These are phyloP conservation scores for Raffaelea arxii DNA, from an alignment of 2,329 filamentous ascomycete genomes.

Conservation along the genomic window DNA sequence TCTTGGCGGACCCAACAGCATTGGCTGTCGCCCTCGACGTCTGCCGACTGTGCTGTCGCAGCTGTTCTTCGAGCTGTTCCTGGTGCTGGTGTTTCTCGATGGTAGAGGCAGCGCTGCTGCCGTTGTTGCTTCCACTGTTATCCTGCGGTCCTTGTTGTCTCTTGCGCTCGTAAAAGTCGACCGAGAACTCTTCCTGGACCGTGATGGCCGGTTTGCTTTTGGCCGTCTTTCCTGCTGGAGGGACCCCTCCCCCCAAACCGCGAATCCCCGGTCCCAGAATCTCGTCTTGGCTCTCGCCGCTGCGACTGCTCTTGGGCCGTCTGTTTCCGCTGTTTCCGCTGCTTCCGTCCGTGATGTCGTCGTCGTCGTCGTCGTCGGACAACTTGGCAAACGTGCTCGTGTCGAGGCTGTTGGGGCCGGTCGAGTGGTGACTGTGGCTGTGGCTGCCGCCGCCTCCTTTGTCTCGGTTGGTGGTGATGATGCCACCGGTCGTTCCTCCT, in stretches of 20 bases:
- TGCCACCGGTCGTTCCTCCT: background rate
- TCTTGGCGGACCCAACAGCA: too few relatives aligned
- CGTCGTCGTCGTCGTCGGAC: background rate
- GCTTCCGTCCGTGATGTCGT: background rate
- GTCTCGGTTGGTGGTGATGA: background rate
- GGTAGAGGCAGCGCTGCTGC: too few relatives aligned
- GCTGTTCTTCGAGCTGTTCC: too few relatives aligned
- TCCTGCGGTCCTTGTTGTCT: too few relatives aligned
- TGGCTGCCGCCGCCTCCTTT: constrained; percentile 4
- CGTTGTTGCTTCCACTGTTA: background rate
- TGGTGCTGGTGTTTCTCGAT: too few relatives aligned
- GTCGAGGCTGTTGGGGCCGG: background rate
- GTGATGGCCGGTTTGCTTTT: background rate
- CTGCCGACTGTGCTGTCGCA: background rate
- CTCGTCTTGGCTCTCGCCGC: background rate
- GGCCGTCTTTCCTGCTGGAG: too few relatives aligned
- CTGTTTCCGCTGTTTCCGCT: background rate
- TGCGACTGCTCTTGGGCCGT: background rate
- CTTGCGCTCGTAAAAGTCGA: background rate
- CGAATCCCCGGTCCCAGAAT: too few relatives aligned
- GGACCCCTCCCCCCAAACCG: too few relatives aligned
- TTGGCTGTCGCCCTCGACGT: background rate
- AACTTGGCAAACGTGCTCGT: background rate
- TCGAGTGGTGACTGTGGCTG: background rate
- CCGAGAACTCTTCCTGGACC: background rate